A percentile compares a stretch with the other conserved stretches of the same genome.
phyloP scores from a whole-genome alignment of 1,284 basidiomycete species.

The Apiotrichum montevideense region DNA sequence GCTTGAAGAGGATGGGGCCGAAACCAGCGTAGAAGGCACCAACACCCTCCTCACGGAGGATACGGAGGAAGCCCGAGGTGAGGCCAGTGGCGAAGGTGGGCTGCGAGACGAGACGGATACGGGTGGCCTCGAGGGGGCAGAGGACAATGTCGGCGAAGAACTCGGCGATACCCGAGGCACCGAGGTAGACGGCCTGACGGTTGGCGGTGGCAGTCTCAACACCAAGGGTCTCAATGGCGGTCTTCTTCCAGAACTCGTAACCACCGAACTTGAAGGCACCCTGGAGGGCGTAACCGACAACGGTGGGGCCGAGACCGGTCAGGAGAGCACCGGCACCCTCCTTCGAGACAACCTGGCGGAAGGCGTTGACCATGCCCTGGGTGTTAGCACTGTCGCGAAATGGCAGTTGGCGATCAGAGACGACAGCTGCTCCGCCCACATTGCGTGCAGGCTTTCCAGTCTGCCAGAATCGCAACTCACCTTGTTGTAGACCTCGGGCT shows the following conservation, averaged over 20 bases:
- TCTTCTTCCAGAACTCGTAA: slow-evolving; percentile 93
- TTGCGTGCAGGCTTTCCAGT: too few species aligned
- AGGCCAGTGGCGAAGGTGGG: slow-evolving; percentile 53
- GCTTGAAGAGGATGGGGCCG: slow-evolving; percentile 56
- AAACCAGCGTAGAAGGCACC: slow-evolving; percentile 55
- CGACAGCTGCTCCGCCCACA: too few species aligned
- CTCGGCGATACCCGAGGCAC: slow-evolving; percentile 85
- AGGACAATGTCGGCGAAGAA: slow-evolving; percentile 81
- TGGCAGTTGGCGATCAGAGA: too few species aligned
- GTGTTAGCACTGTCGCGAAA: background rate
- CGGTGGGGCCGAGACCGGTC: slow-evolving; percentile 87
- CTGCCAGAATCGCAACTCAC: slow-evolving; percentile 28
- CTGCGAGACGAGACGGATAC: slow-evolving; percentile 56
- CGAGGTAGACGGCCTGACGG: slow-evolving; percentile 92
- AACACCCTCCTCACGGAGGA: slow-evolving; percentile 52
- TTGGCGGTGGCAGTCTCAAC: slow-evolving; percentile 76
- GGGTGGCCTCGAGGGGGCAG: slow-evolving; percentile 54
- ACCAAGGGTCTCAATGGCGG: slow-evolving; percentile 76
- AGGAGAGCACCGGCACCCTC: slow-evolving; percentile 81
- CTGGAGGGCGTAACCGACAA: slow-evolving; percentile 91
- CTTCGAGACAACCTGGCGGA: slow-evolving; percentile 69
- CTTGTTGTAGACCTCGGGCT: slow-evolving; percentile 55
- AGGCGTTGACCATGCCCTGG: slow-evolving; percentile 64
- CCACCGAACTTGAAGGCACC: slow-evolving; percentile 94
- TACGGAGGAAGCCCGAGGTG: slow-evolving; percentile 52